Evolutionary conservation across 805 yeast genomes (phyloP), one percentile per base, ranked within the genome.

Genomic region (Kazachstania viticola): DNA sequence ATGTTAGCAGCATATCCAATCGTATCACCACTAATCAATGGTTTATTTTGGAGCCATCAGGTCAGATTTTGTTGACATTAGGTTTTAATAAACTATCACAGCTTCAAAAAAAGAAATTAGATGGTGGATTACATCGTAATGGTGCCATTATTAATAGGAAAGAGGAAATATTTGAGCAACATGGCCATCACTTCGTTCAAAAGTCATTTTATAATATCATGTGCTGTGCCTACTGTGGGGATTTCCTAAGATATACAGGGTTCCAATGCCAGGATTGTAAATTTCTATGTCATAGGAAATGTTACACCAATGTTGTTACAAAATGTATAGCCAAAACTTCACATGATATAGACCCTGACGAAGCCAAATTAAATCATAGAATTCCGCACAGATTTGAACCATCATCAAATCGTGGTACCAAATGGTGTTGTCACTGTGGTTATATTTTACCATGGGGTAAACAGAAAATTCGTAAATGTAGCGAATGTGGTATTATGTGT

Each of bases 391-490:
- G 95, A 54, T 88, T 88, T 55, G 95, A 82, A 44, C 87, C 88
- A n/a, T 73, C 75, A 17, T 71, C 91, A 13, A 91, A 91, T 51
- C 77, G 85, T 59, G 93, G 95, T 47, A 93, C 99, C 2, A 87
- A 88, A 52, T 91, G 99, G 99, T 91, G 99, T 61, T 91, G 97
- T 47, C 99, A 91, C 55, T 91, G 99, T 69, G 99, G 99, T 39
- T 84, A 84, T 52, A 76, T 91, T 32, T 66, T 91, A 40, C 97
- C 98, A 13, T 79, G 95, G 79, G 95, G 97, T 32, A 74, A 79
- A 49, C 85, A 84, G 56, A 85, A 82, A 46, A 93, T 87, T 9
- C 70, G 95, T 31, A 91, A 84, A 55, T 88, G 98, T 67, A 64
- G 79, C 4, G 91, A 81, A 44, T 91, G 98, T 73, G 94, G 94